phyloP scores from a whole-genome alignment of 345 rosid species.

The Hirschfeldia incana region DNA sequence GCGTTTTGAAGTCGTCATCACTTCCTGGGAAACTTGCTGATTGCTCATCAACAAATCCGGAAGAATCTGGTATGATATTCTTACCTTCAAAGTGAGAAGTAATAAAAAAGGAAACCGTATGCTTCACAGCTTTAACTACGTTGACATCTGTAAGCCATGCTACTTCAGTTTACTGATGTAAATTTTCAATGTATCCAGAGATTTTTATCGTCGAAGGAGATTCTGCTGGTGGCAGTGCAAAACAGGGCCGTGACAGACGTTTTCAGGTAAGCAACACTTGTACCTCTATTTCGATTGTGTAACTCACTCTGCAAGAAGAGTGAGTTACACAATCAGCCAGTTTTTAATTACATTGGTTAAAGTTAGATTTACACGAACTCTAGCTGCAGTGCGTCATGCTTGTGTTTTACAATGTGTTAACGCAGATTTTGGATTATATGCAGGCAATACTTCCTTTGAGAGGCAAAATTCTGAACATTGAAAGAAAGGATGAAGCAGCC shows the following conservation, averaged over 20 bases:
- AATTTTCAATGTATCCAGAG: constrained; percentile 50
- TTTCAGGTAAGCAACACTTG: constrained; percentile 68
- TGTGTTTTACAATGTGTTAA: too few species aligned
- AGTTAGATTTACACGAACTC: background rate
- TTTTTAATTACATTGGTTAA: background rate
- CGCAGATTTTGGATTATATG: background rate
- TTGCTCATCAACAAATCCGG: constrained; percentile 90
- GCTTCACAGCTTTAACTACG: background rate
- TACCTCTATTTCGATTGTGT: constrained; percentile 14
- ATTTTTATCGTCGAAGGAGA: constrained; percentile 98
- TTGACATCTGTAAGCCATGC: background rate
- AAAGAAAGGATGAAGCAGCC: constrained; percentile 95
- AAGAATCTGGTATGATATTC: constrained; percentile 70
- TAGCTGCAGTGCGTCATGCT: background rate
- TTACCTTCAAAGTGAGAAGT: constrained; percentile 1
- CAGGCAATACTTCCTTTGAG: constrained; percentile 98
- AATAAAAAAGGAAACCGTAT: background rate
- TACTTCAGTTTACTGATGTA: constrained; percentile 12
- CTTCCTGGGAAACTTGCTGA: constrained; percentile 99
- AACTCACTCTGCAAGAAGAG: background rate
- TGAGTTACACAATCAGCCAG: background rate
- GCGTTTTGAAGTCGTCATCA: constrained; percentile 87
- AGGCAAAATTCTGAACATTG: constrained; percentile 94
- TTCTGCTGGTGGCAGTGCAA: constrained; percentile 99
- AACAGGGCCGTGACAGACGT: constrained; percentile 98